Conservation (phyloP, 805 yeast genomes). For the Candida railenensis region DNA sequence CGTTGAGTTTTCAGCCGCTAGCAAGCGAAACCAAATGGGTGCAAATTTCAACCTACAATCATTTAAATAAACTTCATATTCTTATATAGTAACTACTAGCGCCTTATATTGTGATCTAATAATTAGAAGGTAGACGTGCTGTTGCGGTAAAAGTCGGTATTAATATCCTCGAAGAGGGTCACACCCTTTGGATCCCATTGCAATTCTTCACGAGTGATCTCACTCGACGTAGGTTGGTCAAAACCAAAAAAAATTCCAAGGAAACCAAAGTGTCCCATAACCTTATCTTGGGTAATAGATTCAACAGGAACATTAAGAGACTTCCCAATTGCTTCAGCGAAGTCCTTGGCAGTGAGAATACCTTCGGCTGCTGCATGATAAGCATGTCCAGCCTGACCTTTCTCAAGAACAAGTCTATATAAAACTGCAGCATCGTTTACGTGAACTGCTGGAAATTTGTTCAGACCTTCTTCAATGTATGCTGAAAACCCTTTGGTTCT, state of each 20-base stretch:
- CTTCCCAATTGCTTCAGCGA: constrained; percentile 24
- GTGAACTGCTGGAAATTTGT: constrained; percentile 30
- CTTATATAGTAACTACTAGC: neutral
- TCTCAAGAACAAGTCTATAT: constrained; percentile 13
- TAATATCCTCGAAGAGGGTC: constrained; percentile 20
- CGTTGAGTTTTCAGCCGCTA: no score
- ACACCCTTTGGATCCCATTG: constrained; percentile 23
- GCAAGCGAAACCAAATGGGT: no score
- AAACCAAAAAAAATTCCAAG: constrained; percentile 9
- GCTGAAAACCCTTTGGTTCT: constrained; percentile 27
- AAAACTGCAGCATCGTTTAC: constrained; percentile 30
- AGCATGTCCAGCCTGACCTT: constrained; percentile 8
- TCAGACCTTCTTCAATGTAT: constrained; percentile 34
- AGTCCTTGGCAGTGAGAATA: constrained; percentile 16
- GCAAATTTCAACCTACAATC: no score
- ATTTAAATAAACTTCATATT: no score
- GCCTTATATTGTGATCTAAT: no score
- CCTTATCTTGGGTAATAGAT: constrained; percentile 13
- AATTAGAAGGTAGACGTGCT: neutral
- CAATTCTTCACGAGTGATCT: constrained; percentile 17
- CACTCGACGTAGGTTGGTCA: constrained; percentile 12
- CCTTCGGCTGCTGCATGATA: constrained; percentile 15
- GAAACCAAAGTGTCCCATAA: constrained; percentile 5
- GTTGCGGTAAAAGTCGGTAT: neutral
- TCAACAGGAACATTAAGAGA: constrained; percentile 11